phyloP scores from a whole-genome alignment of 169 alveolate species.

The Eimeria falciformis region DNA sequence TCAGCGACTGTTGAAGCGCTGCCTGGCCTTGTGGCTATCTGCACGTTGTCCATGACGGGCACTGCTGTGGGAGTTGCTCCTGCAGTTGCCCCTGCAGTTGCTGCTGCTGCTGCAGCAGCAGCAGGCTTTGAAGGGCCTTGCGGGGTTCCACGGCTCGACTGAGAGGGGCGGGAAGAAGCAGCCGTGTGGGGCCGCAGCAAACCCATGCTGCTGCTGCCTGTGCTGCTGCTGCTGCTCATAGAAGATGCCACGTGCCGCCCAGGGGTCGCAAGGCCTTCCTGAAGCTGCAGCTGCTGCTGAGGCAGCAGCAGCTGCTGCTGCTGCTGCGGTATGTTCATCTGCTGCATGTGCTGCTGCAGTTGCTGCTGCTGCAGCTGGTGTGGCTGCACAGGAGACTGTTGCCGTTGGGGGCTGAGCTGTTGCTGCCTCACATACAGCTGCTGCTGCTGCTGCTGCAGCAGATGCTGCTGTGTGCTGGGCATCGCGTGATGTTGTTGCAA shows the following conservation, averaged over 20 bases:
- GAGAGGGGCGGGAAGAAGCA: neutral
- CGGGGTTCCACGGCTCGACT: conserved; percentile 6
- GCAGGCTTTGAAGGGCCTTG: neutral
- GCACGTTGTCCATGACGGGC: conserved; percentile 68
- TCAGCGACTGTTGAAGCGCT: conserved; percentile 61
- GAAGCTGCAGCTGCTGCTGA: conserved; percentile 45
- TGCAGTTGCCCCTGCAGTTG: too few species aligned
- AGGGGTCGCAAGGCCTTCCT: neutral
- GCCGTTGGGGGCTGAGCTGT: conserved; percentile 26
- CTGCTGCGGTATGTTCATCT: too few species aligned
- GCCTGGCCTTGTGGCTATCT: conserved; percentile 60
- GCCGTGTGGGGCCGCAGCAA: conserved; percentile 30
- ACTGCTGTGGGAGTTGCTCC: too few species aligned
- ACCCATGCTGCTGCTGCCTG: conserved; percentile 34
- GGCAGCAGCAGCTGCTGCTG: conserved; percentile 28
- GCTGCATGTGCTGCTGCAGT: conserved; percentile 61
- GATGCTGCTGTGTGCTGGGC: conserved; percentile 41
- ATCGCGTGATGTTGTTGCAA: conserved; percentile 25
- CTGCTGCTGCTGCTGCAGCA: conserved; percentile 43
- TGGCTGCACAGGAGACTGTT: conserved; percentile 14
- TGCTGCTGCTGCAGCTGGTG: conserved; percentile 61
- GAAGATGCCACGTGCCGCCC: conserved; percentile 24
- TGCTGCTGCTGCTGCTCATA: conserved; percentile 24
- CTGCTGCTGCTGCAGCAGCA: conserved; percentile 31
- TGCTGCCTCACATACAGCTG: conserved; percentile 55